phyloP scores from a whole-genome alignment of 306 rosid genomes.

The Prunus persica region DNA sequence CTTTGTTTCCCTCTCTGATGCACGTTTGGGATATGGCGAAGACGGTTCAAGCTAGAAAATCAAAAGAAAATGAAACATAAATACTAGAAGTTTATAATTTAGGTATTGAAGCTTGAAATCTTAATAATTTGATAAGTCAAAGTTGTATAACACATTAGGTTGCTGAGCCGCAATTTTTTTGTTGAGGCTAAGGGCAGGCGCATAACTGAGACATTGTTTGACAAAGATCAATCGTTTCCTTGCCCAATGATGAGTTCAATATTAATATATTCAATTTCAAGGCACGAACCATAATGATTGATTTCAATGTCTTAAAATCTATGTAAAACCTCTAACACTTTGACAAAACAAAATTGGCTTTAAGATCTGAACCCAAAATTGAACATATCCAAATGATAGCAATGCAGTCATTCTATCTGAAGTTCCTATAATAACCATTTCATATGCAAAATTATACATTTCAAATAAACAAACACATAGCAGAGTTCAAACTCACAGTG shows the following conservation, averaged over 20 bases:
- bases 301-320: too few relatives aligned
- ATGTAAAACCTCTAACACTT: not conserved
- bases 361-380: too few relatives aligned
- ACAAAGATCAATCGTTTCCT: not conserved
- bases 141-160: not conserved
- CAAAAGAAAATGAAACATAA: not conserved
- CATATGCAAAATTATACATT: conserved; percentile 1
- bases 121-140: not conserved
- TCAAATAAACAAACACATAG: not conserved
- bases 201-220: not conserved
- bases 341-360: too few relatives aligned
- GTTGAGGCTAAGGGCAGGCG: not conserved
- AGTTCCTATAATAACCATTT: not conserved
- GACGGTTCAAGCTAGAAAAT: conserved; percentile 30
- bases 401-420: too few relatives aligned
- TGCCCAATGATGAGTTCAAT: not conserved
- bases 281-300: not conserved
- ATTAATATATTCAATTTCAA: not conserved
- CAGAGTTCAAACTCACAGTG: not conserved
- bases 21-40: conserved; percentile 14
- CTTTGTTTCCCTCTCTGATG: conserved; percentile 30
- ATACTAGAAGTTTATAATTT: conserved; percentile 6
- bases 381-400: too few relatives aligned
- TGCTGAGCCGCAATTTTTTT: not conserved
- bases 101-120: not conserved